Conservation (phyloP, 495 filamentous ascomycete species). For the Parachaetomium inaequale region DNA sequence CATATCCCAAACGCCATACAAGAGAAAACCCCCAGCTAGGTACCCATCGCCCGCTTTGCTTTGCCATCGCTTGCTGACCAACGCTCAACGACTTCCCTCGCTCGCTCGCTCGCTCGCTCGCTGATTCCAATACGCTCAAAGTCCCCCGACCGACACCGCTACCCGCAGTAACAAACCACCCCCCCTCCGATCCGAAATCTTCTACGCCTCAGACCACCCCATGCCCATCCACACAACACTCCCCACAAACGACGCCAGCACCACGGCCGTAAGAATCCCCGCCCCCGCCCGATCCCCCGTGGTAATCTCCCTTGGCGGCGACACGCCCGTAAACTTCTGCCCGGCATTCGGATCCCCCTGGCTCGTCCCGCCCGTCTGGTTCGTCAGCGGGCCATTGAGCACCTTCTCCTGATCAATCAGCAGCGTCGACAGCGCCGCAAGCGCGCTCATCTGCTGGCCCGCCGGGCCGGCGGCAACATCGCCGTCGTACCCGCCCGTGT, state of each 20-base stretch:
- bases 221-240: slow-evolving; percentile 35
- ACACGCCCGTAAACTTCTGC: slow-evolving; percentile 14
- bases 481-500: slow-evolving; percentile 48
- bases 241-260: slow-evolving; percentile 30
- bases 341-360: slow-evolving; percentile 66
- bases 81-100: too few species aligned
- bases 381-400: slow-evolving; percentile 54
- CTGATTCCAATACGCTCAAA: neutral
- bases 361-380: slow-evolving; percentile 67
- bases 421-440: slow-evolving; percentile 59
- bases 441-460: slow-evolving; percentile 66
- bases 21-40: neutral
- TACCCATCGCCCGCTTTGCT: neutral
- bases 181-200: neutral
- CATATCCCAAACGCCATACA: neutral
- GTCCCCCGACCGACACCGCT: neutral
- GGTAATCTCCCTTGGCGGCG: slow-evolving; percentile 32
- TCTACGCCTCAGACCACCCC: slow-evolving; percentile 19
- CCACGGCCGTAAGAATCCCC: slow-evolving; percentile 52
- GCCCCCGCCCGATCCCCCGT: slow-evolving; percentile 57
- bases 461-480: slow-evolving; percentile 43
- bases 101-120: too few species aligned
- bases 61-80: neutral
- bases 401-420: slow-evolving; percentile 32
- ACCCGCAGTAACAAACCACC: neutral